phyloP scores from a whole-genome alignment of 2,329 filamentous ascomycete genomes.

The Leptodontidium sp. region DNA sequence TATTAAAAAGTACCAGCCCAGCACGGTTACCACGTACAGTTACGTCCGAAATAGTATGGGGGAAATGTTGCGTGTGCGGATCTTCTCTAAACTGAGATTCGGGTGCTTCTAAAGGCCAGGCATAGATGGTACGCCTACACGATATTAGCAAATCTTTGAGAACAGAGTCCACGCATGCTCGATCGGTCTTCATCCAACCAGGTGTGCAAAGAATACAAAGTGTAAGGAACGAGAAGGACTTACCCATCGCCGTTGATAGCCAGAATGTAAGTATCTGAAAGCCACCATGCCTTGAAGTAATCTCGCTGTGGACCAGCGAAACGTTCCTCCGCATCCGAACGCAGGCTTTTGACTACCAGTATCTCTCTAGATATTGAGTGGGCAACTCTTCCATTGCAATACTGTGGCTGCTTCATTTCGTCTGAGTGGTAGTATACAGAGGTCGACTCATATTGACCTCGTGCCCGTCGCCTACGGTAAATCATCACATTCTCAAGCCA shows the following conservation, averaged over 20 bases:
- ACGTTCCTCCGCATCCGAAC: conserved; percentile 11
- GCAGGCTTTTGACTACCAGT: conserved; percentile 29
- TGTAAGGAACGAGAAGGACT: conserved; percentile 2
- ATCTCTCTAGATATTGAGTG: conserved; percentile 7
- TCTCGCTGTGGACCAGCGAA: conserved; percentile 27
- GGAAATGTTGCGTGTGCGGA: conserved; percentile 27
- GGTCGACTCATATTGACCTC: conserved; percentile 25
- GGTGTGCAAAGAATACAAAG: neutral
- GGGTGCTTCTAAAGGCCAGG: conserved; percentile 19
- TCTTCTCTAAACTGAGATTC: neutral
- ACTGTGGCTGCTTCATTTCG: conserved; percentile 22
- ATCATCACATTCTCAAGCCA: conserved; percentile 23
- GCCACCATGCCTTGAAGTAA: conserved; percentile 27
- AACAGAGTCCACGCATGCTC: neutral
- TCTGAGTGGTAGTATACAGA: conserved; percentile 11
- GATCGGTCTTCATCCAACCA: neutral
- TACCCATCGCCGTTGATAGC: conserved; percentile 22
- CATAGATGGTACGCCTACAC: conserved; percentile 26
- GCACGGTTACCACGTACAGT: conserved; percentile 29
- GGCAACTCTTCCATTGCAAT: conserved; percentile 40
- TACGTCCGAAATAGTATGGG: conserved; percentile 16
- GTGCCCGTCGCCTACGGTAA: conserved; percentile 16
- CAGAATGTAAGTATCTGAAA: conserved; percentile 36
- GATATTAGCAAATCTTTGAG: neutral
- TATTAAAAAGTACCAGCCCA: conserved; percentile 31